Evolutionary conservation across 139 green algal species (phyloP).

Genomic region (Bryopsis sp.): DNA sequence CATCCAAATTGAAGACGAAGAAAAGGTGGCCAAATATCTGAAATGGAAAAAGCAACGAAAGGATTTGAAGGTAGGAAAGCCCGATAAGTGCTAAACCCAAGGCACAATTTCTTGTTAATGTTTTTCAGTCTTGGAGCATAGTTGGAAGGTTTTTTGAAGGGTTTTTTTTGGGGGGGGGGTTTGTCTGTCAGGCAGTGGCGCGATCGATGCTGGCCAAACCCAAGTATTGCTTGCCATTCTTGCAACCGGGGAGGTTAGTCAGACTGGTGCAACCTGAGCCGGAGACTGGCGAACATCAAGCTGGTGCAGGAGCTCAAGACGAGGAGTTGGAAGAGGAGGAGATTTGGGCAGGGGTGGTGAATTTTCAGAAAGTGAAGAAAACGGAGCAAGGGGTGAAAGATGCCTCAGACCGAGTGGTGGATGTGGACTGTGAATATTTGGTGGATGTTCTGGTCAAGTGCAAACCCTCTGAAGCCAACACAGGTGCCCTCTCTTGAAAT

Average conservation of each 20-base stretch:
- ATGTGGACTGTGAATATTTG: not conserved
- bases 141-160: no score
- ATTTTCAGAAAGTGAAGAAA: slow-evolving; percentile 12
- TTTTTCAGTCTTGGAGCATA: no score
- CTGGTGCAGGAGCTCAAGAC: not conserved
- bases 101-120: no score
- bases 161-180: not conserved
- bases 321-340: not conserved
- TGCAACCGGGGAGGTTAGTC: slow-evolving; percentile 10
- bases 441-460: slow-evolving; percentile 15
- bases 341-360: slow-evolving; percentile 2
- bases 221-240: slow-evolving; percentile 9
- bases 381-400: not conserved
- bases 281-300: not conserved
- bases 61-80: no score
- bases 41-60: not conserved
- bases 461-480: slow-evolving; percentile 1
- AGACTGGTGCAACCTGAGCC: not conserved
- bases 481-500: not conserved
- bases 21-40: not conserved
- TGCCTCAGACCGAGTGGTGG: no score
- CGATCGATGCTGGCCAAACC: not conserved
- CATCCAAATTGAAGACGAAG: no score
- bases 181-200: not conserved
- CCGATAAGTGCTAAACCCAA: no score